Evolutionary conservation across 441 rosid genomes (phyloP).

Genomic region (Mallotus repandus): DNA sequence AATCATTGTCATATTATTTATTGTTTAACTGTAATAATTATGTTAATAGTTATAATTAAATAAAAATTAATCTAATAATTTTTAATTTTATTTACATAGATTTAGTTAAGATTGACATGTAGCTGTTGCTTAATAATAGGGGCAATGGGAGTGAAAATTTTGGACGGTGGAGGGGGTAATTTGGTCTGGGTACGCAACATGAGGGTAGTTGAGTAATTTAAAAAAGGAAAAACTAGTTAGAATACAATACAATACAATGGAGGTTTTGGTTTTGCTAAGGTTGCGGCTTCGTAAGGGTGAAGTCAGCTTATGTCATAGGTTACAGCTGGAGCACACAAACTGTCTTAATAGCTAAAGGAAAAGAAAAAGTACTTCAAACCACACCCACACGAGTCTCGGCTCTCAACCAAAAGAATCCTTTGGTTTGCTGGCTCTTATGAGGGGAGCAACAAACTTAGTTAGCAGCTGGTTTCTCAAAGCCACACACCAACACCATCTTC

Average conservation of each 20-base stretch:
- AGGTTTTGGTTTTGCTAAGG: background rate
- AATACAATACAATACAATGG: background rate
- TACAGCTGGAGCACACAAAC: conserved; percentile 50
- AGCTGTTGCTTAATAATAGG: too few relatives aligned
- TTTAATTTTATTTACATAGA: too few relatives aligned
- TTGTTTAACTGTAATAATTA: too few relatives aligned
- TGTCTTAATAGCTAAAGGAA: conserved; percentile 6
- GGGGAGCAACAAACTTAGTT: conserved; percentile 3
- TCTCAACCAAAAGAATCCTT: background rate
- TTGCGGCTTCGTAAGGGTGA: conserved; percentile 38
- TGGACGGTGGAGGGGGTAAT: conserved; percentile 22
- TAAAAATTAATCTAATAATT: too few relatives aligned
- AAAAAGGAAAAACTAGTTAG: background rate
- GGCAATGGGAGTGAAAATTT: background rate
- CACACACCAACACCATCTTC: too few relatives aligned
- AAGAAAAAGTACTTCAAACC: conserved; percentile 27
- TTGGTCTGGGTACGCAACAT: background rate
- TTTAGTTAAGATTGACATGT: too few relatives aligned
- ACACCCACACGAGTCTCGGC: conserved; percentile 16
- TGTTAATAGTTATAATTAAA: too few relatives aligned
- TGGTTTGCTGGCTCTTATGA: background rate
- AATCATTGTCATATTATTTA: too few relatives aligned
- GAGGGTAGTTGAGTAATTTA: background rate
- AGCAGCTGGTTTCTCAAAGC: background rate
- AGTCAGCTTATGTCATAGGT: conserved; percentile 55